These are phyloP conservation scores for Leucocoprinus birnbaumii DNA, from an alignment of 768 basidiomycete species.

Conservation along the genomic window DNA sequence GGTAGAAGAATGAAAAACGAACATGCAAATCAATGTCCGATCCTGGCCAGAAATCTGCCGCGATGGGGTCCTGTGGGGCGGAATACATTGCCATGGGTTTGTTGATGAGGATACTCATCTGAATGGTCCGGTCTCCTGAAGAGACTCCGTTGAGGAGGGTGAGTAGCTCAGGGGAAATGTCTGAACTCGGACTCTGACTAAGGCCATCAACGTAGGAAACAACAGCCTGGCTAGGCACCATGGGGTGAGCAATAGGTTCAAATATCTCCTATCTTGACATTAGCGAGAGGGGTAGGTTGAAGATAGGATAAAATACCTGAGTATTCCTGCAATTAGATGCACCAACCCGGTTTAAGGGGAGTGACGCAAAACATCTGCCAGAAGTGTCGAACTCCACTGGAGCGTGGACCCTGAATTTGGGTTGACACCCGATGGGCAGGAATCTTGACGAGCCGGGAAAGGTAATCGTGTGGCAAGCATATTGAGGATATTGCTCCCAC, in stretches of 20 bases:
- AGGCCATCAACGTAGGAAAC: neutral
- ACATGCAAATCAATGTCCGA: conserved; percentile 8
- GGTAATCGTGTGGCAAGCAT: conserved; percentile 17
- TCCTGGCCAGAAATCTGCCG: conserved; percentile 22
- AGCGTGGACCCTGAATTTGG: conserved; percentile 21
- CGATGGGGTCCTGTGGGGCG: conserved; percentile 2
- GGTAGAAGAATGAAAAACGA: too few relatives aligned
- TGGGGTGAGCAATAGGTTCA: neutral
- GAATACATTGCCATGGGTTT: conserved; percentile 25
- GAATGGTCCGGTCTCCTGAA: conserved; percentile 51
- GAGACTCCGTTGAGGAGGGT: conserved; percentile 59
- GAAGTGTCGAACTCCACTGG: conserved; percentile 26
- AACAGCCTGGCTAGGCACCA: neutral
- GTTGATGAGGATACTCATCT: conserved; percentile 53
- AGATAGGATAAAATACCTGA: conserved; percentile 3
- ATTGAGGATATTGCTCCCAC: conserved; percentile 36
- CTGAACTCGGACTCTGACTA: conserved; percentile 38
- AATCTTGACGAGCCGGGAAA: conserved; percentile 20
- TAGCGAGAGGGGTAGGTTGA: neutral
- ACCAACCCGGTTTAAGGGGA: neutral
- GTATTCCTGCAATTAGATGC: neutral
- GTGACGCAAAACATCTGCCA: neutral
- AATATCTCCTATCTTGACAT: conserved; percentile 12
- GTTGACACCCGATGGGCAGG: neutral
- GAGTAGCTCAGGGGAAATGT: conserved; percentile 56